Evolutionary conservation across 768 basidiomycete species (phyloP), one percentile per base, ranked within the genome.

Genomic region (Suillus luteus): DNA sequence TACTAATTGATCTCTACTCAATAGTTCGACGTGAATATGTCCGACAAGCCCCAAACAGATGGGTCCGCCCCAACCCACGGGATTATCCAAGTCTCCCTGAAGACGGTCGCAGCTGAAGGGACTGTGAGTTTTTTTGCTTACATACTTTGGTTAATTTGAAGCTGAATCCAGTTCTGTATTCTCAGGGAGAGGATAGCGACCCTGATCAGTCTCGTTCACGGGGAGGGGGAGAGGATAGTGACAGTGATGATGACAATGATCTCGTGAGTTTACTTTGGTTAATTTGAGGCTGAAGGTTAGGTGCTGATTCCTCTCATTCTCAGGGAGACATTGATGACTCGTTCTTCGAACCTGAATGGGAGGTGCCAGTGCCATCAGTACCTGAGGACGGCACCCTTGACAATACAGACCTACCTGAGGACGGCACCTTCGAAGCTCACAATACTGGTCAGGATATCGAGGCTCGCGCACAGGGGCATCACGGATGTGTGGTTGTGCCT

Each of bases 31-130:
- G n/a, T n/a, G n/a, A n/a, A n/a, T n/a, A n/a, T n/a, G n/a, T 65
- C 70, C 2, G 71, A 76, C 14, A 68, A 62, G 41, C 65, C 66
- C 19, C 69, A 31, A 17, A 52, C 3, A 17, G 55, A 57, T 12
- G 44, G 10, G 2, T n/a, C 69, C 33, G 58, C 72, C 11, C 61
- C 67, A 2, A 66, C 67, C 0, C 74, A 70, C n/a, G 80, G 81
- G 0, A 12, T 73, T 0, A 67, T 71, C 33, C 55, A 67, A 3
- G 71, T 85, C 3, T 65, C 60, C 0, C 40, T 85, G 19, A 78
- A 67, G 40, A 72, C 75, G n/a, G 83, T 82, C 1, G 73, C 73
- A 41, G 79, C 79, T 0, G 76, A 74, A n/a, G n/a, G n/a, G 43
- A 44, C 8, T 44, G 43, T 44, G 43, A 44, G 43, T 44, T 44